Conservation (phyloP, 306 rosid genomes). For the Sindora glabra region DNA sequence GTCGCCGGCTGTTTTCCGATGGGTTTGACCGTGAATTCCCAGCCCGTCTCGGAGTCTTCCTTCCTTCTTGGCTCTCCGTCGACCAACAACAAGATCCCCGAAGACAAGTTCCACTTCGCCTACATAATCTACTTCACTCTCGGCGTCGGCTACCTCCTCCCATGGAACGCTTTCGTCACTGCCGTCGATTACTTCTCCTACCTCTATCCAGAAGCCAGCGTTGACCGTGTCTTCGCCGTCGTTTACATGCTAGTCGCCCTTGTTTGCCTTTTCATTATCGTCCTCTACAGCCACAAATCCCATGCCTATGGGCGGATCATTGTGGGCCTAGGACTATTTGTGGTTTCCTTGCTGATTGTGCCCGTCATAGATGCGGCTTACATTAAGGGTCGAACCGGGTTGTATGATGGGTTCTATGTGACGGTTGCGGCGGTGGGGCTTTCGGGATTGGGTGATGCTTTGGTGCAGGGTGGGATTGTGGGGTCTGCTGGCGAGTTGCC, state of each 20-base stretch:
- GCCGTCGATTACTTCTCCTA: conserved; percentile 84
- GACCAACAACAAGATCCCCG: conserved; percentile 21
- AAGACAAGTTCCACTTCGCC: conserved; percentile 50
- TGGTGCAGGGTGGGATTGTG: conserved; percentile 71
- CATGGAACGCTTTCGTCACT: conserved; percentile 93
- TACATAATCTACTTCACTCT: conserved; percentile 68
- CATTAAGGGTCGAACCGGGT: conserved; percentile 64
- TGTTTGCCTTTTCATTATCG: conserved; percentile 38
- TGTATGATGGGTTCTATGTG: conserved; percentile 57
- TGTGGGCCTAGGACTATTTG: conserved; percentile 52
- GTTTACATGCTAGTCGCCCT: conserved; percentile 55
- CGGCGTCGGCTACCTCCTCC: conserved; percentile 77
- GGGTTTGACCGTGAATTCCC: not conserved
- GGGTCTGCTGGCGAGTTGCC: conserved; percentile 90
- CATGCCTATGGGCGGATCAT: conserved; percentile 50
- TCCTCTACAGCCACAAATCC: conserved; percentile 56
- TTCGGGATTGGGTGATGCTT: conserved; percentile 57
- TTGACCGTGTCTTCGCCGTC: conserved; percentile 78
- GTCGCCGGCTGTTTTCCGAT: not conserved
- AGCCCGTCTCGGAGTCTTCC: conserved; percentile 10
- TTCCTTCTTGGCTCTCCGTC: conserved; percentile 17
- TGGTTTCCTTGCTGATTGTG: conserved; percentile 44
- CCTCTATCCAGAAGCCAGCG: conserved; percentile 92
- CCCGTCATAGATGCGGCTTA: conserved; percentile 54
- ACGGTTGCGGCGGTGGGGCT: conserved; percentile 44